A percentile compares a stretch with the other conserved stretches of the same genome.
phyloP scores from a whole-genome alignment of 2,329 filamentous ascomycete genomes.

The Cyphellophora attinorum region DNA sequence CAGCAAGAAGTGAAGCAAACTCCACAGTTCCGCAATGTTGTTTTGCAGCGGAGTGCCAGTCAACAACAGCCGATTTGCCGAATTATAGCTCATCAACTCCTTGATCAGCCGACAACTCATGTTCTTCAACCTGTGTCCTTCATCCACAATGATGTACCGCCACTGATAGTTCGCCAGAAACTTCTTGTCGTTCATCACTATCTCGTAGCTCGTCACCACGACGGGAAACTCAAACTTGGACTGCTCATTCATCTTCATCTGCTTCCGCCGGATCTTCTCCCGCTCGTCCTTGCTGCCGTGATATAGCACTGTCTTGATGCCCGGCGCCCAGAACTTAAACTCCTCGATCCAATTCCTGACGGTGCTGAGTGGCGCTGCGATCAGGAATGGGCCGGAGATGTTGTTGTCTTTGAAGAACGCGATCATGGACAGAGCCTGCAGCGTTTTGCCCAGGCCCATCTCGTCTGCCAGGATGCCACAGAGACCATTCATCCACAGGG shows the following conservation, averaged over 20 bases:
- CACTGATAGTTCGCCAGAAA: constrained; percentile 76
- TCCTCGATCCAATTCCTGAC: constrained; percentile 95
- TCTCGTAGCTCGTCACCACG: constrained; percentile 91
- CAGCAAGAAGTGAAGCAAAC: constrained; percentile 81
- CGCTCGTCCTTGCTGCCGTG: constrained; percentile 75
- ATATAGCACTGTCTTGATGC: constrained; percentile 80
- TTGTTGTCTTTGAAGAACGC: constrained; percentile 82
- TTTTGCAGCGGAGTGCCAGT: constrained; percentile 94
- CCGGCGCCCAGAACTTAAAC: constrained; percentile 81
- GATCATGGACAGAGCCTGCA: constrained; percentile 81
- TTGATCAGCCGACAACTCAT: constrained; percentile 86
- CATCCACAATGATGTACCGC: constrained; percentile 98
- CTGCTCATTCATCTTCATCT: constrained; percentile 58
- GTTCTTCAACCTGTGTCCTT: constrained; percentile 96
- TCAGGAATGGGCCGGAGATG: constrained; percentile 78
- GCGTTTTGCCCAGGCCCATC: constrained; percentile 88
- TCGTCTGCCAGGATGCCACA: constrained; percentile 89
- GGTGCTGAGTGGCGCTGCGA: constrained; percentile 83
- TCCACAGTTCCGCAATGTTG: constrained; percentile 91
- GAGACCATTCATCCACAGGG: constrained; percentile 76
- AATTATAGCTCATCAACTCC: constrained; percentile 78
- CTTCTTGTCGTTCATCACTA: constrained; percentile 82
- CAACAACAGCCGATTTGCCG: constrained; percentile 81
- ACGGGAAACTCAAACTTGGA: constrained; percentile 70
- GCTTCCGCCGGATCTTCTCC: constrained; percentile 62